Evolutionary conservation across 2,329 filamentous ascomycete genomes (phyloP), one percentile per base, ranked within the genome.

Genomic region (Aspergillus sp.): DNA sequence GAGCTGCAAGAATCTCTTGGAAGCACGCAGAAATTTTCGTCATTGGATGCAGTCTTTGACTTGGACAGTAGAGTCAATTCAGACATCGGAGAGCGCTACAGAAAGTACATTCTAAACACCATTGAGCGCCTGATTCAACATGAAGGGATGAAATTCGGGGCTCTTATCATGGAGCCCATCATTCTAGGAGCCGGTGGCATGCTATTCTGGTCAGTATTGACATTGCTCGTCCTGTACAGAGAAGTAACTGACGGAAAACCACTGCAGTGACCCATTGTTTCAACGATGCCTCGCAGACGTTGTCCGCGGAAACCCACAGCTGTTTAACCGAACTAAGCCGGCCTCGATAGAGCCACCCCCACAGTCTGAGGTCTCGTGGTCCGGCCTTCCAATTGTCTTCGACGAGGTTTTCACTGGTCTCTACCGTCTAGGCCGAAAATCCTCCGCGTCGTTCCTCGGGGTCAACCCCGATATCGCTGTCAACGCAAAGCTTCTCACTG

Each of bases 331-430:
- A 45, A 59, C 53, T 6, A 72, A 76, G 39, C 57, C 54, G 47
- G 59, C 54, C 5, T 21, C 59, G 55, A 41, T 41, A 40, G 40
- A 57, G 17, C 12, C 6, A 11, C 21, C 9, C 23, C n/a, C 37
- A 19, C 56, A 40, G 17, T 17, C 21, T 31, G 50, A 49, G 6
- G 59, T 67, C 53, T 63, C 67, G 17, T 96, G 91, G 91, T 80
- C 81, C 1, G 90, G 91, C 2, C 82, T 96, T 4, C 91, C 91
- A 0, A 77, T 96, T 40, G 81, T 96, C 64, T 91, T 91, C 63
- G 91, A 96, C 69, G 91, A 96, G 70, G 91, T 96, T 37, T 96
- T 96, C 74, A 93, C 90, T 0, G 91, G 91, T 1, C 79, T 96
- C 4, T 93, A 93, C 71, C 89, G 91, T 12, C 85, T 96, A 0